These are phyloP conservation scores for Casuarina cunninghamiana DNA, from an alignment of 306 rosid species.

Conservation along the genomic window DNA sequence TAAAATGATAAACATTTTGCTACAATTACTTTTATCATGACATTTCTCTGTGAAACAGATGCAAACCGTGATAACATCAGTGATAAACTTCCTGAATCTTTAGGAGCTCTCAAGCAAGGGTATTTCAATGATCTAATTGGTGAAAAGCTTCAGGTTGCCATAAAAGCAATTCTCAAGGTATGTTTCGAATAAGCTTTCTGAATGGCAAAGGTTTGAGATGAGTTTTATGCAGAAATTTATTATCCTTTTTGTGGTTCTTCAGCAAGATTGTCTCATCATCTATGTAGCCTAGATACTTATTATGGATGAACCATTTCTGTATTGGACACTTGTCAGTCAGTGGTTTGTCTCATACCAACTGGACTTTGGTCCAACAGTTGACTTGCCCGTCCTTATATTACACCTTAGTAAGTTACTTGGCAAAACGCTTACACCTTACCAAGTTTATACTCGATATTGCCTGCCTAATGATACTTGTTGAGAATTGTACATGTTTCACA, in stretches of 20 bases:
- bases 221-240: neutral
- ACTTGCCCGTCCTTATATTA: too few relatives aligned
- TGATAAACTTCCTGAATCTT: conserved; percentile 58
- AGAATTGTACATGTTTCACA: too few relatives aligned
- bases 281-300: neutral
- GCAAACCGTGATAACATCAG: conserved; percentile 46
- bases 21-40: neutral
- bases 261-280: neutral
- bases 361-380: neutral
- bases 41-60: conserved; percentile 47
- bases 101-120: conserved; percentile 69
- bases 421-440: too few relatives aligned
- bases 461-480: too few relatives aligned
- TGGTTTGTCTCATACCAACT: neutral
- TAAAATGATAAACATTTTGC: neutral
- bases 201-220: neutral
- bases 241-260: neutral
- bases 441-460: too few relatives aligned
- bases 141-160: conserved; percentile 60
- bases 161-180: conserved; percentile 82
- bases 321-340: neutral
- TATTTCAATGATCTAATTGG: conserved; percentile 52
- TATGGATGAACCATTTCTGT: neutral
- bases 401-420: too few relatives aligned
- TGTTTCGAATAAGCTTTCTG: conserved; percentile 2